Evolutionary conservation across 345 rosid genomes (phyloP).

Genomic region (Barbarea vulgaris): DNA sequence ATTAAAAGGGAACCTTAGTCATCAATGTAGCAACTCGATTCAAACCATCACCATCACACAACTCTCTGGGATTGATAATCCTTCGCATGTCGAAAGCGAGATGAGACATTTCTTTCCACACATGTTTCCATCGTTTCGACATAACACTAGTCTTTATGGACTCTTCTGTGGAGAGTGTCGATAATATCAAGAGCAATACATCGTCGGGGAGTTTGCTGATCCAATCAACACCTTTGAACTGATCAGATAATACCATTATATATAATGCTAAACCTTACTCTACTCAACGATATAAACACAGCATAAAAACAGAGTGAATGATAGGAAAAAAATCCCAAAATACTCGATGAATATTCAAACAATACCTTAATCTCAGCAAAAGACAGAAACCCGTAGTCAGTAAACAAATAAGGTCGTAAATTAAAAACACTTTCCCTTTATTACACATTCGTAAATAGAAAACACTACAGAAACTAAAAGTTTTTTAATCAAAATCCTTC

Average conservation of each 20-base stretch:
- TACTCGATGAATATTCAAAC: no score
- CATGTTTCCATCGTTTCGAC: slow-evolving; percentile 16
- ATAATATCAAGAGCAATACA: not conserved
- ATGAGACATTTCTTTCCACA: slow-evolving; percentile 15
- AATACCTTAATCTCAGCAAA: no score
- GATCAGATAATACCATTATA: not conserved
- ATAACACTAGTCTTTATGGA: not conserved
- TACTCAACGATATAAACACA: not conserved
- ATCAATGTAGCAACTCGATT: slow-evolving; percentile 13
- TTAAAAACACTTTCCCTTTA: no score
- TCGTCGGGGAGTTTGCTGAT: slow-evolving; percentile 9
- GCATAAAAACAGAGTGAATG: no score
- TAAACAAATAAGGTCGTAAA: no score
- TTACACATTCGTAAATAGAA: no score
- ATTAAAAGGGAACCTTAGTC: slow-evolving; percentile 1
- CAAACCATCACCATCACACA: not conserved
- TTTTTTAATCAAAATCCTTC: no score
- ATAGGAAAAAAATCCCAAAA: no score
- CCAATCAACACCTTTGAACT: not conserved
- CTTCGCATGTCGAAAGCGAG: slow-evolving; percentile 4
- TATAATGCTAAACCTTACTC: not conserved
- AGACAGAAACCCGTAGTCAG: no score
- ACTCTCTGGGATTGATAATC: not conserved
- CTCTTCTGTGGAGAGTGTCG: not conserved
- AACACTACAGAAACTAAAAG: no score